These are phyloP conservation scores for Oryza brachyantha DNA, from an alignment of 176 grass and related monocot species.

Conservation along the genomic window DNA sequence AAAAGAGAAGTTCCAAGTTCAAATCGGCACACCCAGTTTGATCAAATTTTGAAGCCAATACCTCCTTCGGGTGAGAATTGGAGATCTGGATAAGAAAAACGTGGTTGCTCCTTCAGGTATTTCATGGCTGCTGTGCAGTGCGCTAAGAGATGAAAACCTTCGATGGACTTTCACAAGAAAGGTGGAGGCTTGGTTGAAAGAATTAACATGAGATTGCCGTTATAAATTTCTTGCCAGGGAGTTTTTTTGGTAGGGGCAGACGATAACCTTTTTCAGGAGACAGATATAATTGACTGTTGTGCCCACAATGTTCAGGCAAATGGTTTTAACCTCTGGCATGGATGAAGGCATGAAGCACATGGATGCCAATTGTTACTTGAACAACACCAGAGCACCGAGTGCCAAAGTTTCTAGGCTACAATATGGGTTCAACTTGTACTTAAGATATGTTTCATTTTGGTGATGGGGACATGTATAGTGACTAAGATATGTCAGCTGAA, in stretches of 20 bases:
- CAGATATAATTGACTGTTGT: not conserved
- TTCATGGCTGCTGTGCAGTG: too few relatives aligned
- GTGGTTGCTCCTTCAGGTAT: too few relatives aligned
- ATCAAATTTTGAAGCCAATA: conserved; percentile 1
- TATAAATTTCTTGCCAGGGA: too few relatives aligned
- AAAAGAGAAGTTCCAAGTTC: not conserved
- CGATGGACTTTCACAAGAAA: too few relatives aligned
- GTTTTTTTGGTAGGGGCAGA: too few relatives aligned
- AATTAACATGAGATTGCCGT: too few relatives aligned
- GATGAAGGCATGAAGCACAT: not conserved
- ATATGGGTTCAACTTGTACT: not conserved
- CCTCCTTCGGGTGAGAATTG: not conserved
- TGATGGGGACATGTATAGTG: not conserved
- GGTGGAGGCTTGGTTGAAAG: too few relatives aligned
- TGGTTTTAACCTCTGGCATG: not conserved
- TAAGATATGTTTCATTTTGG: conserved; percentile 4
- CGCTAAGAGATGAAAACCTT: too few relatives aligned
- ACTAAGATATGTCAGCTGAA: not conserved
- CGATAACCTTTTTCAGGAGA: not conserved
- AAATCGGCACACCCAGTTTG: too few relatives aligned
- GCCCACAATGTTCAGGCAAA: not conserved
- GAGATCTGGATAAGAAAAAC: too few relatives aligned
- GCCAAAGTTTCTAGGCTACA: not conserved
- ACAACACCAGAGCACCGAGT: not conserved
- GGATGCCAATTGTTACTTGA: not conserved